These are phyloP conservation scores for Mycena rosella DNA, from an alignment of 768 basidiomycete genomes.

Conservation along the genomic window DNA sequence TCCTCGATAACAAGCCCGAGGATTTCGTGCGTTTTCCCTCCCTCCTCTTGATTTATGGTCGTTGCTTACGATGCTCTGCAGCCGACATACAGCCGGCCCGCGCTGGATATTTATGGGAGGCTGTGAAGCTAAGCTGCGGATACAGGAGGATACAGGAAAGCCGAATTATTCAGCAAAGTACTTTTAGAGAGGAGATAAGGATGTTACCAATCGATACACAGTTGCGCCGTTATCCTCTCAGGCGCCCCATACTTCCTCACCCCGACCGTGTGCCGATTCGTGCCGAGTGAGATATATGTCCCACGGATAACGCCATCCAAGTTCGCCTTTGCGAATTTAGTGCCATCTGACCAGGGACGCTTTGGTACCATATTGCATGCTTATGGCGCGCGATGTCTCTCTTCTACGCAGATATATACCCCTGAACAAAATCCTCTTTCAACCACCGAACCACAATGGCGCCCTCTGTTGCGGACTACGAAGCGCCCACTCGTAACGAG, in stretches of 20 bases:
- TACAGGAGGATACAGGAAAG: too few relatives aligned
- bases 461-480: slow-evolving; percentile 47
- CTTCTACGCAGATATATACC: not conserved
- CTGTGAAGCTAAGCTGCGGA: slow-evolving; percentile 10
- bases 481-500: slow-evolving; percentile 18
- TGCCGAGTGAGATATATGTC: too few relatives aligned
- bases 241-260: too few relatives aligned
- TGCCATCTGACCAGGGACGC: slow-evolving; percentile 2
- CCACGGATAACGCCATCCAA: too few relatives aligned
- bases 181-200: too few relatives aligned
- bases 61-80: slow-evolving; percentile 5
- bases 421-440: not conserved
- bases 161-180: too few relatives aligned
- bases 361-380: slow-evolving; percentile 29
- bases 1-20: slow-evolving; percentile 77
- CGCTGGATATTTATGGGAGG: slow-evolving; percentile 40
- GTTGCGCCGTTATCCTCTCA: slow-evolving; percentile 17
- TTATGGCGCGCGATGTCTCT: slow-evolving; percentile 26
- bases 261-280: too few relatives aligned
- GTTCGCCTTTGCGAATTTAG: slow-evolving; percentile 13
- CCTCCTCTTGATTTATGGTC: not conserved
- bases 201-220: not conserved
- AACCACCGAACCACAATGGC: slow-evolving; percentile 43
- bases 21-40: slow-evolving; percentile 40
- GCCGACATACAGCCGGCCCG: slow-evolving; percentile 40